Conservation (phyloP, 1,139 yeast species). For the Blastobotrys buckinghamii region DNA sequence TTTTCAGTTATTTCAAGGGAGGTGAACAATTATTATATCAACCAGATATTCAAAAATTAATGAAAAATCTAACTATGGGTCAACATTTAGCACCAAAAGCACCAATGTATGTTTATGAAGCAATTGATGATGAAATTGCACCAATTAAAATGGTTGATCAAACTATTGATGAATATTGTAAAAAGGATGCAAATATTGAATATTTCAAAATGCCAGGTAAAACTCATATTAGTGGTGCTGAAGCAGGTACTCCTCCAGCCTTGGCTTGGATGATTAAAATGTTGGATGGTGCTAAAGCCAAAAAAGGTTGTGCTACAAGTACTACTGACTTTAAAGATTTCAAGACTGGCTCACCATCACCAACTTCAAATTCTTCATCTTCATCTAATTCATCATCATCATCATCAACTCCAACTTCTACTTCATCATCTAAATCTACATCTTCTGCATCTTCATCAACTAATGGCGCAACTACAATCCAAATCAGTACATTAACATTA, state of each 20-base stretch:
- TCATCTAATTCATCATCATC: neutral
- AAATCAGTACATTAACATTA: neutral
- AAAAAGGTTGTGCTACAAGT: constrained; percentile 9
- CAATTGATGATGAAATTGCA: constrained; percentile 24
- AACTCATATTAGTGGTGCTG: constrained; percentile 13
- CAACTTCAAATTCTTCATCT: neutral
- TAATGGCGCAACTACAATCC: neutral
- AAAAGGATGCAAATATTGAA: constrained; percentile 24
- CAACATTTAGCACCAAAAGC: constrained; percentile 18
- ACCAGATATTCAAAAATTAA: constrained; percentile 9
- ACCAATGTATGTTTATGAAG: constrained; percentile 26
- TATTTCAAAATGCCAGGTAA: constrained; percentile 22
- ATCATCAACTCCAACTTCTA: neutral
- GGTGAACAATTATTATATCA: constrained; percentile 17
- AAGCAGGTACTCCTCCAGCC: constrained; percentile 2
- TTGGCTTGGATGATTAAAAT: constrained; percentile 12
- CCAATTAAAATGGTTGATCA: constrained; percentile 20
- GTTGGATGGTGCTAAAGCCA: constrained; percentile 8
- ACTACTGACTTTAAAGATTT: constrained; percentile 1
- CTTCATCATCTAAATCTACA: neutral
- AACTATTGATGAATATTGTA: constrained; percentile 23
- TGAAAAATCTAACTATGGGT: constrained; percentile 20
- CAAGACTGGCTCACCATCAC: neutral
- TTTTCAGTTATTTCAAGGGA: constrained; percentile 20
- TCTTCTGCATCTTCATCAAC: neutral